phyloP scores from a whole-genome alignment of 140 eudicot genomes.

The Bidens hawaiensis region DNA sequence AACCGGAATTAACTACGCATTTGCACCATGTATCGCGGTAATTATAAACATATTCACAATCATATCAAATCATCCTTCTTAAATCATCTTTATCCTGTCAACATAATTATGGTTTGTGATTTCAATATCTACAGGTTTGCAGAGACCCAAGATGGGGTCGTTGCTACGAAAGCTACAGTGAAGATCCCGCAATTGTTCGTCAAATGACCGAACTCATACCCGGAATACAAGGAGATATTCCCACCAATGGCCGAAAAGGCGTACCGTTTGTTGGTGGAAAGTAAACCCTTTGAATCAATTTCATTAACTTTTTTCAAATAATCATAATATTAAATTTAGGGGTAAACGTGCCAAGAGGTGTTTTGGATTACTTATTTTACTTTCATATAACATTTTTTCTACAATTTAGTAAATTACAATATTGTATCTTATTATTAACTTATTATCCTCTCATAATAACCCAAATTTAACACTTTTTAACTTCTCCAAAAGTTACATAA shows the following conservation, averaged over 20 bases:
- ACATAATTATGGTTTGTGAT: neutral
- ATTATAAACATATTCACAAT: neutral
- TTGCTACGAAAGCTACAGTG: constrained; percentile 67
- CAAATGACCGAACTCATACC: constrained; percentile 51
- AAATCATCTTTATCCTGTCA: neutral
- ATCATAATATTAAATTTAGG: too few relatives aligned
- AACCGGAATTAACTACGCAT: constrained; percentile 50
- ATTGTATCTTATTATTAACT: too few relatives aligned
- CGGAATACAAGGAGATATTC: constrained; percentile 68
- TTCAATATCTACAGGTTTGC: constrained; percentile 36
- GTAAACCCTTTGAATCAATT: constrained; percentile 23
- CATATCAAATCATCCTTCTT: neutral
- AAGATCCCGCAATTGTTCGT: constrained; percentile 54
- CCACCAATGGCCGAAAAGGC: constrained; percentile 38
- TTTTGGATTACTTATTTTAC: too few relatives aligned
- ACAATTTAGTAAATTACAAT: too few relatives aligned
- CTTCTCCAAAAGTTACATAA: too few relatives aligned
- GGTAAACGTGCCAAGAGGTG: neutral
- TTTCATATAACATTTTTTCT: too few relatives aligned
- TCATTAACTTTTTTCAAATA: too few relatives aligned
- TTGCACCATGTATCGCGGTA: constrained; percentile 61
- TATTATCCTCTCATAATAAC: too few relatives aligned
- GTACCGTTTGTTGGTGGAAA: constrained; percentile 65
- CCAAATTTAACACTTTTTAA: too few relatives aligned
- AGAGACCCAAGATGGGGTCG: constrained; percentile 85